A percentile compares a stretch with the other conserved stretches of the same genome.
phyloP scores from a whole-genome alignment of 352 stramenopile species.

The Pythium aphanidermatum region DNA sequence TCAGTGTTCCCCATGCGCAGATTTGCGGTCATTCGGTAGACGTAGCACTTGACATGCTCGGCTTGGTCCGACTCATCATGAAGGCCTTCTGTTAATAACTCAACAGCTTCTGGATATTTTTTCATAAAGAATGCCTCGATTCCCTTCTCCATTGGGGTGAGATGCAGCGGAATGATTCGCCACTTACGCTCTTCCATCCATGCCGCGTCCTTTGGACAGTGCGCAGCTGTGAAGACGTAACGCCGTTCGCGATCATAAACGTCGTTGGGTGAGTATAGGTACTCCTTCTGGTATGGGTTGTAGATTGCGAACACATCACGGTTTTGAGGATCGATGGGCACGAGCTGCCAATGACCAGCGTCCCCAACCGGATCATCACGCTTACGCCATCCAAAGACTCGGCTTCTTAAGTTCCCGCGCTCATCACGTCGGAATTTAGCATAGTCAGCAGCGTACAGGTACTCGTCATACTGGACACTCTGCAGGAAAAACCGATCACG shows the following conservation, averaged over 20 bases:
- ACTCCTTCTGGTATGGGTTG: constrained; percentile 70
- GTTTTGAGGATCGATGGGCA: constrained; percentile 27
- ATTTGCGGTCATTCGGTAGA: constrained; percentile 70
- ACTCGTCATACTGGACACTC: constrained; percentile 49
- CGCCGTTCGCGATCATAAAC: constrained; percentile 50
- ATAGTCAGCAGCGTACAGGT: constrained; percentile 61
- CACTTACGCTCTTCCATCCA: constrained; percentile 39
- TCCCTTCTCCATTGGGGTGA: constrained; percentile 43
- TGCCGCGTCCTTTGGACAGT: constrained; percentile 14
- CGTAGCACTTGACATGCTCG: constrained; percentile 67
- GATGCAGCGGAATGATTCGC: constrained; percentile 32
- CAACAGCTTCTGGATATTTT: constrained; percentile 50
- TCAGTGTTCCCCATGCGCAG: constrained; percentile 51
- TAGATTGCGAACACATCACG: constrained; percentile 69
- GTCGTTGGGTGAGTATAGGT: constrained; percentile 48
- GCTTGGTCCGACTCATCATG: constrained; percentile 47
- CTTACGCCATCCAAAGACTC: constrained; percentile 63
- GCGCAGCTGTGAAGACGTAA: constrained; percentile 38
- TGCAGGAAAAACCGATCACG: constrained; percentile 64
- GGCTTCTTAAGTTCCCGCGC: constrained; percentile 38
- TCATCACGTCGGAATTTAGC: constrained; percentile 58
- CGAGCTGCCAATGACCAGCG: constrained; percentile 56
- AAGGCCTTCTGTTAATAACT: constrained; percentile 37
- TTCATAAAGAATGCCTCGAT: constrained; percentile 71
- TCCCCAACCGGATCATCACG: constrained; percentile 32